phyloP scores from a whole-genome alignment of 2,329 filamentous ascomycete genomes.

The Aspergillus aculeatus region DNA sequence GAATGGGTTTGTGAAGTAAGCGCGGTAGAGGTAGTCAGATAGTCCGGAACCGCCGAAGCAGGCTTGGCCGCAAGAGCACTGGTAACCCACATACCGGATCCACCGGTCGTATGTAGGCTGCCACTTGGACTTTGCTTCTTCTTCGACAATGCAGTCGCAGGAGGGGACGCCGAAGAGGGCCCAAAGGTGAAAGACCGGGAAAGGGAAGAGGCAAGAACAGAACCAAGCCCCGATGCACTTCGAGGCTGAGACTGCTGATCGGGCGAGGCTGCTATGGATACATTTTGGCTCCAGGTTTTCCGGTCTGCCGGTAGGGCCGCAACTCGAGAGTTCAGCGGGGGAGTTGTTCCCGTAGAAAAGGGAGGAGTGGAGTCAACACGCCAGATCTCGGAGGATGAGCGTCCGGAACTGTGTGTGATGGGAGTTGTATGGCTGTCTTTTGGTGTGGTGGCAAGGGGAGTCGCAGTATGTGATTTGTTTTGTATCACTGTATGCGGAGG shows the following conservation, averaged over 20 bases:
- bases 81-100: constrained; percentile 30
- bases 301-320: constrained; percentile 41
- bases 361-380: constrained; percentile 51
- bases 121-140: constrained; percentile 40
- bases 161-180: constrained; percentile 45
- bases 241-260: constrained; percentile 41
- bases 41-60: constrained; percentile 29
- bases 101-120: constrained; percentile 32
- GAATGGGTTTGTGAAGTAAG: constrained; percentile 36
- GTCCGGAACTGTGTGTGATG: constrained; percentile 47
- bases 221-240: constrained; percentile 43
- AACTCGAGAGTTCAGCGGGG: constrained; percentile 47
- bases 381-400: constrained; percentile 53
- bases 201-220: constrained; percentile 45
- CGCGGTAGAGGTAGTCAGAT: constrained; percentile 30
- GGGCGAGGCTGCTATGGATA: constrained; percentile 43
- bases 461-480: constrained; percentile 43
- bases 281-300: constrained; percentile 42
- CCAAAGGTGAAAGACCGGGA: constrained; percentile 47
- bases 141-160: constrained; percentile 32
- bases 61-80: constrained; percentile 24
- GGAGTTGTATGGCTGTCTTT: constrained; percentile 32
- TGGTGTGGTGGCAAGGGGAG: constrained; percentile 33
- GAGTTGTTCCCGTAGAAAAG: constrained; percentile 54
- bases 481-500: constrained; percentile 43